A percentile compares a stretch with the other conserved stretches of the same genome.
These are phyloP conservation scores for Aegilops umbellulata DNA, from an alignment of 176 grass and related monocot genomes.

Conservation along the genomic window DNA sequence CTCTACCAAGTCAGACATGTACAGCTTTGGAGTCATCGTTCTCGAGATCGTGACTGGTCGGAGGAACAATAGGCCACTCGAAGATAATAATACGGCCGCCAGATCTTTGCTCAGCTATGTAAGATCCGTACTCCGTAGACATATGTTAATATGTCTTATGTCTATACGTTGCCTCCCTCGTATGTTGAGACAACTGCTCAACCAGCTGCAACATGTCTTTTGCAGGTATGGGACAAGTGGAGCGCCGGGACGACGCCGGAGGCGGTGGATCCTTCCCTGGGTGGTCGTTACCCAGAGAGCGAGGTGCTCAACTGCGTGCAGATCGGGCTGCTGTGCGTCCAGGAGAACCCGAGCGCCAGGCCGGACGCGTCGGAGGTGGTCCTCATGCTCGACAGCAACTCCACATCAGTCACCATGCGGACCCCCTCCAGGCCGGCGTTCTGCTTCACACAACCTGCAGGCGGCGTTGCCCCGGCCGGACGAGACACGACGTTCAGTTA, in stretches of 20 bases:
- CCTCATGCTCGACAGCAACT: not conserved
- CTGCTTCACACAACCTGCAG: not conserved
- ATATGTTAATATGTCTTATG: too few relatives aligned
- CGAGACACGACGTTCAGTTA: too few relatives aligned
- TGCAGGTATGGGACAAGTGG: constrained; percentile 38
- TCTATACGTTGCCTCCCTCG: too few relatives aligned
- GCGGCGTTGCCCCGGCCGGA: too few relatives aligned
- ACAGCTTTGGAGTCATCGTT: constrained; percentile 31
- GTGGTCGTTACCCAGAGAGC: not conserved
- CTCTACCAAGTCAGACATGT: constrained; percentile 38
- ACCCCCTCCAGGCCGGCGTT: not conserved
- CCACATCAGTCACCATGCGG: not conserved
- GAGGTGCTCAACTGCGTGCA: not conserved
- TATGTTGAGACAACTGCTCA: too few relatives aligned
- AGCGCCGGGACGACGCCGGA: not conserved
- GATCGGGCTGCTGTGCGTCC: not conserved
- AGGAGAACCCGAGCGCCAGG: not conserved
- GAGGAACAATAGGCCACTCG: not conserved
- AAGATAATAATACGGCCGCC: not conserved
- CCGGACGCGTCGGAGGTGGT: not conserved
- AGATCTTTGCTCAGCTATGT: not conserved
- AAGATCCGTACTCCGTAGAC: not conserved
- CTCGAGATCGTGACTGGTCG: constrained; percentile 26
- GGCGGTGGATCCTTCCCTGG: constrained; percentile 21
- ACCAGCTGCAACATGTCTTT: too few relatives aligned